Conservation (phyloP, 192 early-diverging fungal species). For the Dissophora globulifera region DNA sequence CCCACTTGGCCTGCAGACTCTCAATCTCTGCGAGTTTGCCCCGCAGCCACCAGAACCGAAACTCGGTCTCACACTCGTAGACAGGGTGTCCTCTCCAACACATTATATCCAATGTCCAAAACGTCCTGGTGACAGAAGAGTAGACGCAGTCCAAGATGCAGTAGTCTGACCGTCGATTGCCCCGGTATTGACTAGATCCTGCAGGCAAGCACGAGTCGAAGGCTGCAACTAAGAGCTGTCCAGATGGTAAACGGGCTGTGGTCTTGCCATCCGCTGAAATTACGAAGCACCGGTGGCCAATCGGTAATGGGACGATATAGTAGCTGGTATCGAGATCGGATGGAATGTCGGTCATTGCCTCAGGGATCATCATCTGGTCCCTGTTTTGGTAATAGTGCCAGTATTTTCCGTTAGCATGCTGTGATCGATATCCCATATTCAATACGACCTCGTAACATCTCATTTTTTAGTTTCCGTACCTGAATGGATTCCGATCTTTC, state of each 20-base stretch:
- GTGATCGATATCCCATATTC: neutral
- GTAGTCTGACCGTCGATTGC: slow-evolving; percentile 62
- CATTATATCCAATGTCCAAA: slow-evolving; percentile 69
- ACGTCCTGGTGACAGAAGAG: slow-evolving; percentile 59
- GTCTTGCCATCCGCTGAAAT: slow-evolving; percentile 61
- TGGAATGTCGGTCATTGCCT: slow-evolving; percentile 61
- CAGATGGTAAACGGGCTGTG: slow-evolving; percentile 19
- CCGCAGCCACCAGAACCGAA: slow-evolving; percentile 64
- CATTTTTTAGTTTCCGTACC: slow-evolving; percentile 39
- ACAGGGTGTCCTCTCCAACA: slow-evolving; percentile 72
- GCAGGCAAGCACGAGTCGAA: slow-evolving; percentile 66
- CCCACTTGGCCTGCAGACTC: slow-evolving; percentile 34
- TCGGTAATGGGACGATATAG: slow-evolving; percentile 63
- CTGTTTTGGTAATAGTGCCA: slow-evolving; percentile 35
- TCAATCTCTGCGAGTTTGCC: slow-evolving; percentile 62
- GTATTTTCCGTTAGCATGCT: too few relatives aligned
- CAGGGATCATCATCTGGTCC: slow-evolving; percentile 69
- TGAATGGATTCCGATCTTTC: slow-evolving; percentile 52
- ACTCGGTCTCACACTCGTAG: slow-evolving; percentile 71
- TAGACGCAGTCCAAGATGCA: slow-evolving; percentile 71
- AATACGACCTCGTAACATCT: neutral
- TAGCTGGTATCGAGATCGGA: slow-evolving; percentile 60
- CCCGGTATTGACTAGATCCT: slow-evolving; percentile 58
- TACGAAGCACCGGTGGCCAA: slow-evolving; percentile 67
- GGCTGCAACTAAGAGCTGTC: slow-evolving; percentile 25